Base-by-base conservation (phyloP, 768 basidiomycete genomes). In the Daedaleopsis nitida region DNA sequence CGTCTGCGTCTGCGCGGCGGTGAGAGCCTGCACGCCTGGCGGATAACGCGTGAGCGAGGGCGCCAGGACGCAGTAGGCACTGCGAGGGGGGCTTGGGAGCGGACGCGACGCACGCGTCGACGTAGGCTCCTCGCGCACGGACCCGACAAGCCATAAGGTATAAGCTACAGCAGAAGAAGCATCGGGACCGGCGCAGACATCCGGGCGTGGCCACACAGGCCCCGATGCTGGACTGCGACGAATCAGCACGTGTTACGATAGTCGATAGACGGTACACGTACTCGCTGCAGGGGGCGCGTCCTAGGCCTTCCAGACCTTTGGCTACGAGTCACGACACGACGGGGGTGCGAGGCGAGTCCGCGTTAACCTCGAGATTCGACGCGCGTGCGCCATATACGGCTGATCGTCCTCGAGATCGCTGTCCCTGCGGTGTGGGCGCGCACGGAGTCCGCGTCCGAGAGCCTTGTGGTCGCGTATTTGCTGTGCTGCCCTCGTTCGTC, bases 361-460 rank as follows among this genome's bases (percentile, higher is more conserved):
- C n/a, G n/a, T n/a, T n/a, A n/a, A n/a, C n/a, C n/a, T n/a, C n/a
- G n/a, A n/a, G n/a, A n/a, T n/a, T n/a, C n/a, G n/a, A 32, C 27
- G 27, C 47, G 37, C 21, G 51, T 21, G 50, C 23, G 52, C 61
- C 61, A 43, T 58, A 49, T 58, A 17, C 23, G 61, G 61, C 52
- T 58, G 61, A 62, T 62, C 61, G 61, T 58, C 61, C 52, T 45
- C 12, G 56, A 52, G 60, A 62, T 62, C 45, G 54, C 17, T 27
- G 24, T 24, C 38, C 24, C 17, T 55, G 27, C 21, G 51, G 52
- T n/a, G n/a, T n/a, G n/a, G n/a, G 21, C 52, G 37, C 13, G 37
- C 52, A 19, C 52, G 37, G 37, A 34, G 5, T 53, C 52, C 38
- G 52, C 52, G 42, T 44, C 47, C 23, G 47, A 11, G 47, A 17